Evolutionary conservation across 305 asterid genomes (phyloP).

Genomic region (Ilex paraguariensis): DNA sequence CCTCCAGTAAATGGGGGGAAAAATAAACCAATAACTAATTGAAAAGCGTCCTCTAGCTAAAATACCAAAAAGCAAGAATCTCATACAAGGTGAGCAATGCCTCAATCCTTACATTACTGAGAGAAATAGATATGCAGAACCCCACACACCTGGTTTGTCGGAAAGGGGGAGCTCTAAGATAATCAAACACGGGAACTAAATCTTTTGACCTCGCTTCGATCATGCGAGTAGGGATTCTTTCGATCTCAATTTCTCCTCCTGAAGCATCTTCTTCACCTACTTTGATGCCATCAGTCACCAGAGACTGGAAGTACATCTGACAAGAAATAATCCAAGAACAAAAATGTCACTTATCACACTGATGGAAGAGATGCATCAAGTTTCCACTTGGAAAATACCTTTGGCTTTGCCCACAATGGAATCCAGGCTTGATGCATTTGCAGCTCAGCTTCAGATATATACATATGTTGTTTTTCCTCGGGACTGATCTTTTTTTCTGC

Average conservation of each 20-base stretch:
- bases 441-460: constrained; percentile 84
- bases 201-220: constrained; percentile 72
- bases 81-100: not conserved
- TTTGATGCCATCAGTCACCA: constrained; percentile 35
- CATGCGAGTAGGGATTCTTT: constrained; percentile 45
- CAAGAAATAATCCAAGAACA: constrained; percentile 20
- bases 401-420: constrained; percentile 61
- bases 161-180: constrained; percentile 51
- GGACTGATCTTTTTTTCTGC: constrained; percentile 24
- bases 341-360: no score
- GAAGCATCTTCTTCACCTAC: constrained; percentile 29
- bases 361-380: no score
- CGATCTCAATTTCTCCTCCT: constrained; percentile 80
- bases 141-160: constrained; percentile 56
- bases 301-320: constrained; percentile 65
- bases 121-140: not conserved
- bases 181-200: constrained; percentile 73
- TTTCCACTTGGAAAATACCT: no score
- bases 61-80: not conserved
- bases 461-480: constrained; percentile 70
- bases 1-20: not conserved
- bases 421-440: constrained; percentile 64
- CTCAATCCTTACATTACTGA: no score
- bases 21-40: no score
- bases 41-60: not conserved